These are phyloP conservation scores for Davidsoniella neocaledoniae DNA, from an alignment of 2,329 filamentous ascomycete genomes.

Conservation along the genomic window DNA sequence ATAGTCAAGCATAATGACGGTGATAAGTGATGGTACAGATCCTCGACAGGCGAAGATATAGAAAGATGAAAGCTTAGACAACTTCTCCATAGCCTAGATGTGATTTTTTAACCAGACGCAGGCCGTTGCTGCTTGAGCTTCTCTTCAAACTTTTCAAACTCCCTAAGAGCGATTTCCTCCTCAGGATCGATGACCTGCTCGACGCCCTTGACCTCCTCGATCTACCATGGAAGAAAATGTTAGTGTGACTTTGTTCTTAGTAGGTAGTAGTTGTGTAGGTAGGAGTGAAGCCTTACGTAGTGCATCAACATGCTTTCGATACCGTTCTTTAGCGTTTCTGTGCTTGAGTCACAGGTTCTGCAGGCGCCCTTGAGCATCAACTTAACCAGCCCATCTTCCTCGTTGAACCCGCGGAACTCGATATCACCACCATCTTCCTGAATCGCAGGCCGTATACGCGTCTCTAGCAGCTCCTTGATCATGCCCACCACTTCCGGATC, in stretches of 20 bases:
- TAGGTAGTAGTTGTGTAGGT: background rate
- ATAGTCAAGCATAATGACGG: too few species aligned
- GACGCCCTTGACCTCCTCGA: slow-evolving; percentile 89
- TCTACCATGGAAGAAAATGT: slow-evolving; percentile 34
- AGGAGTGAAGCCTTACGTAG: slow-evolving; percentile 44
- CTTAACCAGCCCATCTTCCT: slow-evolving; percentile 54
- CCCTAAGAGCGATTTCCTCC: slow-evolving; percentile 69
- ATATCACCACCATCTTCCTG: slow-evolving; percentile 98
- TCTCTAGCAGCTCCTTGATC: slow-evolving; percentile 97
- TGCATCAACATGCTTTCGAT: slow-evolving; percentile 99
- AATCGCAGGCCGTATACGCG: slow-evolving; percentile 82
- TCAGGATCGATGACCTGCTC: slow-evolving; percentile 82
- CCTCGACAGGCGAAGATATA: too few species aligned
- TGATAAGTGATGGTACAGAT: too few species aligned
- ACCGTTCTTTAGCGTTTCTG: slow-evolving; percentile 89
- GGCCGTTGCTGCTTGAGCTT: slow-evolving; percentile 39
- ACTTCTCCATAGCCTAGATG: background rate
- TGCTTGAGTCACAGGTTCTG: slow-evolving; percentile 90
- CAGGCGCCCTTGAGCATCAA: slow-evolving; percentile 85
- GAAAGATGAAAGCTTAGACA: too few species aligned
- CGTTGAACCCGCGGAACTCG: slow-evolving; percentile 75
- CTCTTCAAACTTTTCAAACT: slow-evolving; percentile 93
- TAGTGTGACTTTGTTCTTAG: slow-evolving; percentile 14
- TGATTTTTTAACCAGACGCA: background rate
- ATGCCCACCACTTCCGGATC: slow-evolving; percentile 91